A percentile compares a stretch with the other conserved stretches of the same genome.
Evolutionary conservation across 352 stramenopile species (phyloP).

Genomic region (Aphanomyces invadans): DNA sequence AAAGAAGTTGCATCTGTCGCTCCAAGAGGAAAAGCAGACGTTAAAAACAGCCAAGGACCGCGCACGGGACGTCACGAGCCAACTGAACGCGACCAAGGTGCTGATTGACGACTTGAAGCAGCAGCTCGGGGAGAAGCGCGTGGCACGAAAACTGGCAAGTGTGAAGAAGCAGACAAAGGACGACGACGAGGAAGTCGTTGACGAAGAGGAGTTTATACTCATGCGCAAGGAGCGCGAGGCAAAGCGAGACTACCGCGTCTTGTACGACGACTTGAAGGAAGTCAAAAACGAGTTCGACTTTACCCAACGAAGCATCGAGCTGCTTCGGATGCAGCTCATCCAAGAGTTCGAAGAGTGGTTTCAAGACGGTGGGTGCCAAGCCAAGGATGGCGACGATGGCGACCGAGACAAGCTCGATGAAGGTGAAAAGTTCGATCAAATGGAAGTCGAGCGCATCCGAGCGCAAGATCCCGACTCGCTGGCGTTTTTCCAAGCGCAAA

Average conservation of each 20-base stretch:
- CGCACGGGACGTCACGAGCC: constrained; percentile 55
- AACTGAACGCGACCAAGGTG: constrained; percentile 72
- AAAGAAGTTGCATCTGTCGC: constrained; percentile 46
- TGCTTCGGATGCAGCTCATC: constrained; percentile 65
- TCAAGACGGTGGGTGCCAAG: constrained; percentile 28
- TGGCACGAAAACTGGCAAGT: constrained; percentile 2
- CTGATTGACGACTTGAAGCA: constrained; percentile 59
- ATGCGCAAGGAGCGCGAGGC: constrained; percentile 77
- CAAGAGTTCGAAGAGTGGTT: constrained; percentile 82
- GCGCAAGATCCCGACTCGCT: constrained; percentile 84
- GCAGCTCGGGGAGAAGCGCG: constrained; percentile 56
- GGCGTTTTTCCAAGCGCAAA: constrained; percentile 88
- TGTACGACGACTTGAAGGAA: constrained; percentile 84
- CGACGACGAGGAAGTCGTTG: constrained; percentile 69
- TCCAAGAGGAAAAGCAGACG: constrained; percentile 70
- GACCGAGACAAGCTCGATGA: constrained; percentile 82
- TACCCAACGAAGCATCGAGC: constrained; percentile 54
- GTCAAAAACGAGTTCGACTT: constrained; percentile 61
- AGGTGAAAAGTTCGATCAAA: constrained; percentile 86
- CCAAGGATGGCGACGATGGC: constrained; percentile 31
- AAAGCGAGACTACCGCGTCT: constrained; percentile 74
- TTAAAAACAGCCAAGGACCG: constrained; percentile 63
- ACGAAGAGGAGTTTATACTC: constrained; percentile 89
- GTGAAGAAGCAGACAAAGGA: constrained; percentile 24
- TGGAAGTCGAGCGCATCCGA: constrained; percentile 83